Conservation (phyloP, 2,329 filamentous ascomycete genomes). For the Aspergillus brunneoviolaceus region DNA sequence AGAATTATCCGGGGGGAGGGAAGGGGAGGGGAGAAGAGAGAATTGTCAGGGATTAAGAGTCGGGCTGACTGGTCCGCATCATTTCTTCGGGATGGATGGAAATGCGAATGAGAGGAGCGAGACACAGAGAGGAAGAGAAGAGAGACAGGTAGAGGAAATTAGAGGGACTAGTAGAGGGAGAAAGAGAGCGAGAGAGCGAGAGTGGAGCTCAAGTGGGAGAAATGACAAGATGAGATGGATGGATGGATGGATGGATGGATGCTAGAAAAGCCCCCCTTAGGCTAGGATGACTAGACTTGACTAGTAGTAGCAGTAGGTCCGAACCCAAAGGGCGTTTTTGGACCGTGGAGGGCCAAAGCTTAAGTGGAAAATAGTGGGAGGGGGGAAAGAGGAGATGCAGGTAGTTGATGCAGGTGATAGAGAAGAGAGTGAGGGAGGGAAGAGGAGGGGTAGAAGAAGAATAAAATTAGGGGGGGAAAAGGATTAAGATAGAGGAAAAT, state of each 20-base stretch:
- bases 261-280: neutral
- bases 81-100: slow-evolving; percentile 15
- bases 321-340: neutral
- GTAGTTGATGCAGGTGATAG: neutral
- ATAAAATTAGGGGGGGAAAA: neutral
- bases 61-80: slow-evolving; percentile 20
- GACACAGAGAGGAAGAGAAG: neutral
- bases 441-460: neutral
- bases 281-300: neutral
- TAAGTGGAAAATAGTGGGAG: slow-evolving; percentile 19
- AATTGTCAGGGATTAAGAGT: slow-evolving; percentile 15
- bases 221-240: slow-evolving; percentile 22
- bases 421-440: neutral
- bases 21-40: neutral
- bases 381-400: neutral
- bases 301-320: neutral
- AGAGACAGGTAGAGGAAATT: neutral
- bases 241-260: neutral
- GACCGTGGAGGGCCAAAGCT: neutral
- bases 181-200: slow-evolving; percentile 59
- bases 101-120: neutral
- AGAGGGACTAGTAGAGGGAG: neutral
- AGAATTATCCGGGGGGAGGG: slow-evolving; percentile 6
- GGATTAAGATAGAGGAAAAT: too few species aligned
- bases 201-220: neutral